Conservation (phyloP, 352 stramenopile genomes). For the Phytopythium sindhum region DNA sequence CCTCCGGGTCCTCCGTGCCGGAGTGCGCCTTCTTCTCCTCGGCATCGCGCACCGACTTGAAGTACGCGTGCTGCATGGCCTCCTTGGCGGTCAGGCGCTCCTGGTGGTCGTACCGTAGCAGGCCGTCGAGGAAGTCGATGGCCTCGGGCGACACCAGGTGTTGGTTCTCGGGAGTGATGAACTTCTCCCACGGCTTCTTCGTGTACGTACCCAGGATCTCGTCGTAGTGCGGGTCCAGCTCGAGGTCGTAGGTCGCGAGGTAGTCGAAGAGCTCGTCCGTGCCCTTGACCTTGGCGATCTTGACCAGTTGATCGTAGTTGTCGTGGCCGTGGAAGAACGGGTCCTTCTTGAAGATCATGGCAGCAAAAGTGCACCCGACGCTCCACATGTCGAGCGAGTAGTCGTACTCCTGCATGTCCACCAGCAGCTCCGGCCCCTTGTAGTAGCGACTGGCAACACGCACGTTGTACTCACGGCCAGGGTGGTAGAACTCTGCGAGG, state of each 20-base stretch:
- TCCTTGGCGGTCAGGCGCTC: constrained; percentile 98
- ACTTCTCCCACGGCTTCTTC: constrained; percentile 99
- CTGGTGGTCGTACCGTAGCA: constrained; percentile 94
- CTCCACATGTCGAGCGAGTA: constrained; percentile 99
- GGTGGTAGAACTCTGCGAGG: constrained; percentile 99
- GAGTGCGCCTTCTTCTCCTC: constrained; percentile 59
- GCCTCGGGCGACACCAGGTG: constrained; percentile 95
- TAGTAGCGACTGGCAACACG: constrained; percentile 98
- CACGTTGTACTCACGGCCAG: constrained; percentile 98
- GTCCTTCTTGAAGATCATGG: constrained; percentile 99
- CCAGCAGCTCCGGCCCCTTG: constrained; percentile 98
- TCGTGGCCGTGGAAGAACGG: constrained; percentile 99
- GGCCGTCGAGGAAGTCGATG: constrained; percentile 92
- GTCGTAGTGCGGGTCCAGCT: constrained; percentile 98
- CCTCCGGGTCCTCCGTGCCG: constrained; percentile 45
- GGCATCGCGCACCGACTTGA: constrained; percentile 90
- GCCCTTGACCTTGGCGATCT: constrained; percentile 97
- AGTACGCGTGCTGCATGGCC: constrained; percentile 98
- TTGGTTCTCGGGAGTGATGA: constrained; percentile 97
- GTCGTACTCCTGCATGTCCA: constrained; percentile 99
- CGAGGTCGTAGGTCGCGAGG: constrained; percentile 98
- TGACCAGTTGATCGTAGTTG: constrained; percentile 99
- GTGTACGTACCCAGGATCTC: constrained; percentile 95
- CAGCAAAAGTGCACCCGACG: constrained; percentile 98
- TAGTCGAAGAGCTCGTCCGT: constrained; percentile 99